Base-by-base conservation (phyloP, 495 filamentous ascomycete genomes). In the Aspergillus haitiensis region DNA sequence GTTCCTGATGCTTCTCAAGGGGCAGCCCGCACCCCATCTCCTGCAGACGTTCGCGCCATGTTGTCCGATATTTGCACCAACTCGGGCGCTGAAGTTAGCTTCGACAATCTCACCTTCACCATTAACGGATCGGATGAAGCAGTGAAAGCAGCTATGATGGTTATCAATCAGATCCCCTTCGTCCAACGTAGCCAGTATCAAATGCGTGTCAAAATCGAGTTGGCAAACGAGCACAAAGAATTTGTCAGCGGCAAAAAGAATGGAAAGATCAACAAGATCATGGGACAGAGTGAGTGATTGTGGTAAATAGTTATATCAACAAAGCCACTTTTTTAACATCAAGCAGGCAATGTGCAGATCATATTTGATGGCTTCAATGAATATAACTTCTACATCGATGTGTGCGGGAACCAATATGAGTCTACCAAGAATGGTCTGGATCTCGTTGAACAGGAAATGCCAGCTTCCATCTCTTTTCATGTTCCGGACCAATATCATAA, bases 211-310 rank as follows among this genome's bases (percentile, higher is more conserved):
- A 97, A 96, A 82, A 96, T 98, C 54, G 94, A 98, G 77, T 87
- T 98, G 32, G 95, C 94, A 58, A 98, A 98, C 69, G 94, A 98
- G 77, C 94, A 98, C 75, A 98, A 98, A 75, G 94, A 98, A 70
- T 98, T 98, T 69, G 94, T 98, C 46, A 95, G 92, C 61, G 94
- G 94, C 48, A 99, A 99, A 78, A 99, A 98, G 81, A 98, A 98
- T 66, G 94, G 94, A 76, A 99, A 99, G 80, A 98, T 99, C 73
- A 99, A 99, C 82, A 99, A 99, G 83, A 99, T 99, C 70, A 98
- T 99, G 95, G 92, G 92, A 12, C 92, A 97, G 72, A 94, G 91
- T 86, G 80, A 62, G 82, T 70, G 39, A 12, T 33, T 15, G 7
- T 42, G 12, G 6, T 40, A 31, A 18, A 10, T 10, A 36, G 7